phyloP scores from a whole-genome alignment of 139 green algal species.

The Ostreobium quekettii region DNA sequence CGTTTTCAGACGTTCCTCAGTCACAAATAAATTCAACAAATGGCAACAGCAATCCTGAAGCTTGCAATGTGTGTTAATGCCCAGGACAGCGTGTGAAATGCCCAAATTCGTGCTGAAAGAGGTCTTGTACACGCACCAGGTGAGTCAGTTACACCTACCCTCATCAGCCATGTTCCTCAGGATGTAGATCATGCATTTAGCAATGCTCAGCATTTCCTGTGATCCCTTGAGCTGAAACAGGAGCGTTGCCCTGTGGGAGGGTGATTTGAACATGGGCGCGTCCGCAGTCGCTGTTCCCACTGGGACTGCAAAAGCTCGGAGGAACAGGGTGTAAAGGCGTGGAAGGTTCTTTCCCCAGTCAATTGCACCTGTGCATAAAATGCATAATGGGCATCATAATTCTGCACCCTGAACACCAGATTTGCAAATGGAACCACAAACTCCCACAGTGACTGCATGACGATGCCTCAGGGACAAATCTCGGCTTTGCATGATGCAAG shows the following conservation, averaged over 20 bases:
- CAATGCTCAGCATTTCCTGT: not conserved
- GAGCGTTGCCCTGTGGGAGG: not conserved
- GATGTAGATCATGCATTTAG: constrained; percentile 18
- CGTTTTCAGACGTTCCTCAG: not conserved
- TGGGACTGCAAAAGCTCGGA: not conserved
- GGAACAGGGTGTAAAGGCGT: not conserved
- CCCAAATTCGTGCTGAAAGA: no score
- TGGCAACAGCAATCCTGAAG: not conserved
- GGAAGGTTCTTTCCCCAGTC: not conserved
- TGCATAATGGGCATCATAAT: not conserved
- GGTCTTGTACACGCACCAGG: no score
- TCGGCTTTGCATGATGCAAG: not conserved
- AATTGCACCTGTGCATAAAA: not conserved
- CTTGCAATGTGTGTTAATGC: not conserved
- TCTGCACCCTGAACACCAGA: not conserved
- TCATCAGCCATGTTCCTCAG: not conserved
- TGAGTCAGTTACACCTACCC: not conserved
- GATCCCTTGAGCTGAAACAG: no score
- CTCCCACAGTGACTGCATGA: not conserved
- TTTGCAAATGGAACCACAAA: constrained; percentile 8
- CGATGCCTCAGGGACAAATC: not conserved
- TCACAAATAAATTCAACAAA: not conserved
- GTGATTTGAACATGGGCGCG: not conserved
- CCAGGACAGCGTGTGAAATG: no score
- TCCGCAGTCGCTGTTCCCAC: constrained; percentile 7